Base-by-base conservation (phyloP, 1,284 basidiomycete genomes). In the Leccinum pallidistipes region DNA sequence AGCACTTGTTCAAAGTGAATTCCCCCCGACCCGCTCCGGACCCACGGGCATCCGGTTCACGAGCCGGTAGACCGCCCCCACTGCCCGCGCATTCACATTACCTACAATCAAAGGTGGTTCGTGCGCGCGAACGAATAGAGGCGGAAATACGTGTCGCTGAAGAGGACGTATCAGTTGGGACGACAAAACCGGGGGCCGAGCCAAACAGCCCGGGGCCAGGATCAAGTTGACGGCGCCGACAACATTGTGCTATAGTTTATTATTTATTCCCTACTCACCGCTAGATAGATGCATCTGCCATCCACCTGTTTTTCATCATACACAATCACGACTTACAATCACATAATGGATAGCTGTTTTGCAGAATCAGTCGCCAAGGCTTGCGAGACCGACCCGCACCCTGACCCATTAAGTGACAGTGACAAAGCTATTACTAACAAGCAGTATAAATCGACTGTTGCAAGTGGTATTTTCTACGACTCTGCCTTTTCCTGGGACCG, bases 71-170 rank as follows among this genome's bases (percentile, higher is more conserved):
- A 69, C 74, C 73, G 27, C 69, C 76, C 12, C 67, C 76, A n/a
- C 73, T 77, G 31, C 81, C 83, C n/a, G 74, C 78, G 50, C 77
- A 94, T 75, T 94, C 92, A 38, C 92, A 95, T 76, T 99, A 99
- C 78, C 82, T 99, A 29, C 96, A 98, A 75, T 96, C 94, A 61
- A 99, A 99, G 80, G 92, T 99, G 21, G 88, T 95, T 53, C 87
- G 97, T 55, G 97, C 97, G 21, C 86, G 90, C 62, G 95, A 98
- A 78, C 87, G 97, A 76, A 90, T 99, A 80, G 91, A 96, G 70
- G 94, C 94, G 1, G 95, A 97, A 78, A 66, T 81, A 60, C 81
- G 84, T 64, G 66, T 80, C 21, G 71, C 75, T 47, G 77, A 79
- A 55, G 75, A 80, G 63, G 71, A 71, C 18, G 61, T 4, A 4